phyloP scores from a whole-genome alignment of 257 asterid species.

The Plantago major region DNA sequence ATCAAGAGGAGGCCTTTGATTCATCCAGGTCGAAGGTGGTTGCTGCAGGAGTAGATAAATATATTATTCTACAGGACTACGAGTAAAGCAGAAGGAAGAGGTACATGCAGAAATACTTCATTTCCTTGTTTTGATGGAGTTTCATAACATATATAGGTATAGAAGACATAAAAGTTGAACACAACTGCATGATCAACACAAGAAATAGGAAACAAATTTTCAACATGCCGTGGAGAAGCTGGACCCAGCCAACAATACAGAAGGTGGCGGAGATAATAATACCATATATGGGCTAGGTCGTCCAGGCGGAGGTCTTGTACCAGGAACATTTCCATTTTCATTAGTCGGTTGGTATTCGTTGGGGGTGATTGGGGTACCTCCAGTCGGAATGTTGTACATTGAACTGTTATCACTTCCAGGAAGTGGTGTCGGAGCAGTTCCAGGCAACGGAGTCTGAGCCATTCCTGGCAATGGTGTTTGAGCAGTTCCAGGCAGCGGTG shows the following conservation, averaged over 20 bases:
- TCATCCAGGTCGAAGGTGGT: slow-evolving; percentile 79
- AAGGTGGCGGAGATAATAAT: slow-evolving; percentile 11
- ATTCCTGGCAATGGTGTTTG: slow-evolving; percentile 73
- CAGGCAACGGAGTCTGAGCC: slow-evolving; percentile 69
- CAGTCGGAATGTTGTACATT: slow-evolving; percentile 64
- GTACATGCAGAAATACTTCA: slow-evolving; percentile 4
- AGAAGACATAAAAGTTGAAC: too few relatives aligned
- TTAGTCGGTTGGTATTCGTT: slow-evolving; percentile 51
- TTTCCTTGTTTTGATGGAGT: not conserved
- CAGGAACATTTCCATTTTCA: slow-evolving; percentile 52
- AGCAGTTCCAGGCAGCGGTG: slow-evolving; percentile 75
- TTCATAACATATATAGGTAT: too few relatives aligned
- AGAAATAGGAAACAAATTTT: not conserved
- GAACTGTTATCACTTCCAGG: slow-evolving; percentile 72
- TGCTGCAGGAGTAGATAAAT: slow-evolving; percentile 49
- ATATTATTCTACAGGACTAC: slow-evolving; percentile 15
- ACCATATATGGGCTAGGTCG: slow-evolving; percentile 86
- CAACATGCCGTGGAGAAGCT: too few relatives aligned
- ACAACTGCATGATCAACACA: not conserved
- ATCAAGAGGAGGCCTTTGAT: slow-evolving; percentile 87
- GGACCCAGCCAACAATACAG: not conserved
- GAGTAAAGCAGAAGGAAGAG: not conserved
- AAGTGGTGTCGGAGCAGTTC: slow-evolving; percentile 65
- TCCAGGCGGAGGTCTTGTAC: slow-evolving; percentile 51
- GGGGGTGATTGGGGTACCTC: slow-evolving; percentile 89